Evolutionary conservation across 148 eudicot genomes (phyloP), one percentile per base, ranked within the genome.

Genomic region (Vaccinium corymbosum): DNA sequence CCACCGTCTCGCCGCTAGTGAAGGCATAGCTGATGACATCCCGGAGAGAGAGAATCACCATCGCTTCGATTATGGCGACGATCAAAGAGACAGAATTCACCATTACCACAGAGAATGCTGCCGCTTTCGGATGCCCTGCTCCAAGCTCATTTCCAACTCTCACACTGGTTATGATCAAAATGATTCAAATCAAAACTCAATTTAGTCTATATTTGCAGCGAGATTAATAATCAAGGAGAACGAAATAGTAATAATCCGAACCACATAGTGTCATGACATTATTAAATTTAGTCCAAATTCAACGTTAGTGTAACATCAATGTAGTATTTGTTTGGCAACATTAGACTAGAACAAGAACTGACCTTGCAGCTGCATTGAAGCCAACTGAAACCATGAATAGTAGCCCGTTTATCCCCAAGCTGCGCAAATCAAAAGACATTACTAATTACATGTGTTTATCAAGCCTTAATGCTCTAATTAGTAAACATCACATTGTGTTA

Each of bases 131-230:
- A 62, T 90, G 82, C 71, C 91, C 91, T 0, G 87, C 90, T 83
- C 95, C 95, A 6, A 93, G 83, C 91, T 93, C 95, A 82, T 92
- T 92, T 9, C 93, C 79, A 55, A 92, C 93, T 61, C 91, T 82
- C 62, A 92, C 94, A 86, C 93, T 90, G 84, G 16, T 55, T 2
- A 3, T 11, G 64, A 25, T 57, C 11, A 20, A n/a, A n/a, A 20
- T 9, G 14, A 59, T 22, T 22, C 25, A 32, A 71, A 27, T 13
- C 17, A 16, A 17, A 15, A 0, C 15, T 3, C 20, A 70, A 0
- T 64, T 64, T 7, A 64, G 1, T 64, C 27, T 7, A 1, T 2
- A 27, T 38, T 13, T 72, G 1, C 15, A 16, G 49, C 10, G 7
- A 29, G 4, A 16, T 6, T 73, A 6, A 42, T 38, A 4, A 42